Conservation (phyloP, 768 basidiomycete species). For the Psilocybe cyanescens region DNA sequence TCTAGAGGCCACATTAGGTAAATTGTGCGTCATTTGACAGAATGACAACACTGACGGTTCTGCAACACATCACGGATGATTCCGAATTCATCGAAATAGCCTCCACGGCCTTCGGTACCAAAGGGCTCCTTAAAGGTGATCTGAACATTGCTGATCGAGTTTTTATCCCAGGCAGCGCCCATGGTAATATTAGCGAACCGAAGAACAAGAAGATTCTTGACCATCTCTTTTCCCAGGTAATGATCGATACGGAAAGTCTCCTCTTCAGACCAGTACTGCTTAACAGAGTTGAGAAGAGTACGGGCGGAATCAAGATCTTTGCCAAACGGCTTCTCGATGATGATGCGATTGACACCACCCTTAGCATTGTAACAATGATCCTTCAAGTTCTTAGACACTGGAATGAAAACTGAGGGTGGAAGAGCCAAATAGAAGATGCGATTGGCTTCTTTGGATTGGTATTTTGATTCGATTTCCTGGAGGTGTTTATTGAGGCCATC, state of each 20-base stretch:
- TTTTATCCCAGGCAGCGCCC: conserved; percentile 92
- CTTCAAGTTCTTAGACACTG: conserved; percentile 84
- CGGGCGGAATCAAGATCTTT: conserved; percentile 89
- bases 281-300: conserved; percentile 76
- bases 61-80: conserved; percentile 98
- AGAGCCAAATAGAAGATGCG: conserved; percentile 97
- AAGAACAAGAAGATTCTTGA: conserved; percentile 95
- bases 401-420: conserved; percentile 94
- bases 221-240: conserved; percentile 99
- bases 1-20: conserved; percentile 53
- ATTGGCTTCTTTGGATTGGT: conserved; percentile 66
- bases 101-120: conserved; percentile 99
- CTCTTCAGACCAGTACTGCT: conserved; percentile 90
- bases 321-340: conserved; percentile 98
- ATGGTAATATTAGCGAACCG: conserved; percentile 95
- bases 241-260: conserved; percentile 99
- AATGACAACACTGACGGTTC: conserved; percentile 75
- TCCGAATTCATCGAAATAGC: conserved; percentile 99
- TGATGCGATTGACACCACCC: conserved; percentile 84
- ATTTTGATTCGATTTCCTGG: conserved; percentile 74
- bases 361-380: conserved; percentile 74
- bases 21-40: conserved; percentile 11
- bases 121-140: conserved; percentile 99
- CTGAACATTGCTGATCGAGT: conserved; percentile 95
- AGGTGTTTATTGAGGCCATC: conserved; percentile 76